Evolutionary conservation across 495 filamentous ascomycete genomes (phyloP).

Genomic region (Penicillium manginii): DNA sequence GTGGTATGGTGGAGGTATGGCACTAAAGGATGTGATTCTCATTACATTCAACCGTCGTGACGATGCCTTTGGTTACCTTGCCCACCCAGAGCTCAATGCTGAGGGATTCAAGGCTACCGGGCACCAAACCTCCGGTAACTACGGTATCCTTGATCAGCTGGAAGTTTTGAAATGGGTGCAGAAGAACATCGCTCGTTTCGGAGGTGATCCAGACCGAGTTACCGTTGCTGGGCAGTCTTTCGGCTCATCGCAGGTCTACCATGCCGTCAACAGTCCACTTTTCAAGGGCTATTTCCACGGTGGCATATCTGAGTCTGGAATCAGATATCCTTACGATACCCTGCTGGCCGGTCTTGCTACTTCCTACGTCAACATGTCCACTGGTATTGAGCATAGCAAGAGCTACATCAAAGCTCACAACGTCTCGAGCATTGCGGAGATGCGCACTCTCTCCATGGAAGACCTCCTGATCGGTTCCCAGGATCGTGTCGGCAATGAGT

Average conservation of each 20-base stretch:
- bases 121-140: constrained; percentile 52
- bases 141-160: constrained; percentile 29
- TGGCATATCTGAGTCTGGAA: constrained; percentile 32
- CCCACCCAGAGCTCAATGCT: constrained; percentile 56
- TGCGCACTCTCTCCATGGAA: constrained; percentile 32
- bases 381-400: constrained; percentile 23
- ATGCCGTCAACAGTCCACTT: constrained; percentile 34
- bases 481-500: constrained; percentile 26
- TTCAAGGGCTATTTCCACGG: constrained; percentile 34
- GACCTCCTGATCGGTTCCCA: constrained; percentile 24
- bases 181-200: constrained; percentile 59
- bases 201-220: constrained; percentile 59
- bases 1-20: constrained; percentile 36
- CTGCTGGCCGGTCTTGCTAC: constrained; percentile 31
- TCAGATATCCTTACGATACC: constrained; percentile 36
- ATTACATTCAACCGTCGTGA: constrained; percentile 76
- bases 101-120: constrained; percentile 27
- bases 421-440: constrained; percentile 29
- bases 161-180: constrained; percentile 55
- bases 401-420: constrained; percentile 32
- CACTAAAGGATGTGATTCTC: constrained; percentile 54
- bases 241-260: constrained; percentile 47
- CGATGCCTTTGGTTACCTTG: constrained; percentile 68
- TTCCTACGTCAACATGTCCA: constrained; percentile 32
- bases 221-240: constrained; percentile 48